Evolutionary conservation across 352 stramenopile species (phyloP), one percentile per base, ranked within the genome.

Genomic region (Phytophthora cryptogea): DNA sequence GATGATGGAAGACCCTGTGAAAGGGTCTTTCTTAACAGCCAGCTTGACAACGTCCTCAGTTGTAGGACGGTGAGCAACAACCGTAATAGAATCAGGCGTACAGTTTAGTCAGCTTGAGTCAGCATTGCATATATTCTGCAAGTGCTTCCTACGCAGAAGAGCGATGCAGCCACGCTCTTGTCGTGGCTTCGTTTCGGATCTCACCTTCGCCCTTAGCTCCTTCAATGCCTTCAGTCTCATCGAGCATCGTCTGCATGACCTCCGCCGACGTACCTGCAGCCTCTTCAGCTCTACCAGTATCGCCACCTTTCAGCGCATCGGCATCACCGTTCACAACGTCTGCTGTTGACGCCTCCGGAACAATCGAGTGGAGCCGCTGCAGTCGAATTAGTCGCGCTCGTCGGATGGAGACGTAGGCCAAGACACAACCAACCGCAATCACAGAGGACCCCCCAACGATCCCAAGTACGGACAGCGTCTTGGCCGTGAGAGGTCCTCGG

Each of bases 281-380:
- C 5, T 68, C 31, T 9, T 1, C 17, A 8, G 7, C 4, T 42
- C 48, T 44, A 39, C 2, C 51, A 14, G 16, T 14, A 4, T 17
- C n/a, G n/a, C 17, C 23, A 32, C 3, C 23, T 11, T 43, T 39
- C 8, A 8, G 31, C 8, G 0, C 5, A 4, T 16, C n/a, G 13
- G 9, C 31, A 20, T 55, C 53, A 2, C 31, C 61, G 31, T 56
- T 26, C 39, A 35, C 7, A n/a, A 48, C 46, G 20, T 8, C 10
- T 44, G 54, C 17, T 23, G 48, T 35, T 3, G 48, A 45, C 40
- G 20, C 39, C 49, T 71, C 57, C 6, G 63, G 63, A 30, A 43
- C 50, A 26, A 71, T 63, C 5, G 43, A 41, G 16, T 48, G 52
- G 13, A 59, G 63, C 28, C 40, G 63, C 26, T 71, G 57, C 51